A percentile compares a stretch with the other conserved stretches of the same genome.
These are phyloP conservation scores for Backusella liffmaniae DNA, from an alignment of 192 early-diverging fungal species.

Conservation along the genomic window DNA sequence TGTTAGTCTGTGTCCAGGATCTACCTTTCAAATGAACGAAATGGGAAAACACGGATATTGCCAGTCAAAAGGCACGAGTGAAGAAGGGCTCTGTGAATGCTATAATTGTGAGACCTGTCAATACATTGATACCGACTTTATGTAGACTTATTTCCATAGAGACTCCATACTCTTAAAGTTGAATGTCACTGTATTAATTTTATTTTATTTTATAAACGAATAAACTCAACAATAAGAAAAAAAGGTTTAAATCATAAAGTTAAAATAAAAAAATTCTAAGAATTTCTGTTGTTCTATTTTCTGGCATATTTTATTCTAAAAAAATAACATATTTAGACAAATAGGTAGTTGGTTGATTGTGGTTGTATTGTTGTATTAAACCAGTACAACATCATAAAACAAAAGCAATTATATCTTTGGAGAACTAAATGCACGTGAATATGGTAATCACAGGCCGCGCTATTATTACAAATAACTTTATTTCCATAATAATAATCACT, in stretches of 20 bases:
- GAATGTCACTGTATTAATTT: neutral
- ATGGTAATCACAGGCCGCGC: neutral
- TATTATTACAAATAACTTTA: neutral
- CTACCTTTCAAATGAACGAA: neutral
- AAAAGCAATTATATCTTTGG: neutral
- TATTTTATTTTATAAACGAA: neutral
- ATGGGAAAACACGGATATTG: neutral
- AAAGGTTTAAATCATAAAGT: neutral
- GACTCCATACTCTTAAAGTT: neutral
- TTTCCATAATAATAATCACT: neutral
- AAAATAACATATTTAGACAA: neutral
- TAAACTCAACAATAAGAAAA: neutral
- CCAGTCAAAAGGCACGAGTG: neutral
- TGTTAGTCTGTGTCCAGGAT: neutral
- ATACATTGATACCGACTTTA: neutral
- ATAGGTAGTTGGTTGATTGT: neutral
- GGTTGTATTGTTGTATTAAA: neutral
- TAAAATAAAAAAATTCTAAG: neutral
- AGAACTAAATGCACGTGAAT: neutral
- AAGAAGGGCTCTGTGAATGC: neutral
- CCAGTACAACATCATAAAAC: neutral
- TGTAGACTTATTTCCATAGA: neutral
- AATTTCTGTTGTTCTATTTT: neutral
- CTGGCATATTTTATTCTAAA: neutral
- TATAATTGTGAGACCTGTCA: neutral